A percentile compares a stretch with the other conserved stretches of the same genome.
These are phyloP conservation scores for Acidiella bohemica DNA, from an alignment of 495 filamentous ascomycete species.

Conservation along the genomic window DNA sequence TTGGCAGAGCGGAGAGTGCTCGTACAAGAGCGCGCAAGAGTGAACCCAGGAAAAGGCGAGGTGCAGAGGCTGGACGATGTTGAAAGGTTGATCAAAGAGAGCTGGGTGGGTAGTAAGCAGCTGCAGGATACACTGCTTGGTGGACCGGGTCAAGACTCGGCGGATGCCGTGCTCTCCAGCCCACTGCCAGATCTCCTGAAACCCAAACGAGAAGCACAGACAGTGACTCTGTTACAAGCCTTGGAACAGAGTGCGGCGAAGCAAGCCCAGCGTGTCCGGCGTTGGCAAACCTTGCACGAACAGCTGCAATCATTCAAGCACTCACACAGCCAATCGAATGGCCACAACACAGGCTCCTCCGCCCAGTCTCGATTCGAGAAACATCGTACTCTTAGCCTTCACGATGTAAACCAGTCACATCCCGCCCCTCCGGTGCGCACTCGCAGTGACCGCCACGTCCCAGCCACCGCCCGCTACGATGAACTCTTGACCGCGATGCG, in stretches of 20 bases:
- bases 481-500: conserved; percentile 18
- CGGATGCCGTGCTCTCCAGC: conserved; percentile 46
- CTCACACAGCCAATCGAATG: not conserved
- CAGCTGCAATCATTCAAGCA: conserved; percentile 1
- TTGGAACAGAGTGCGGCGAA: conserved; percentile 49
- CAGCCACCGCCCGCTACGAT: conserved; percentile 4
- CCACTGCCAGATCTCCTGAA: conserved; percentile 51
- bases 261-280: conserved; percentile 49
- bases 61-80: conserved; percentile 31
- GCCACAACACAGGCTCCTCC: not conserved
- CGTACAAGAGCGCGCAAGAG: conserved; percentile 27
- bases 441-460: conserved; percentile 1
- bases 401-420: not conserved
- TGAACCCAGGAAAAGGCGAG: conserved; percentile 22
- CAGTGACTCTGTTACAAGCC: conserved; percentile 49
- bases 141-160: conserved; percentile 30
- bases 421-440: not conserved
- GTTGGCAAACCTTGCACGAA: conserved; percentile 58
- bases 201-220: conserved; percentile 39
- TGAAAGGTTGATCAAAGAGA: conserved; percentile 43
- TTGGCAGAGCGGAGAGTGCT: conserved; percentile 27
- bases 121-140: conserved; percentile 55
- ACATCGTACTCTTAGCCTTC: conserved; percentile 11
- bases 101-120: conserved; percentile 60
- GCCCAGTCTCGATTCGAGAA: conserved; percentile 13